A percentile compares a stretch with the other conserved stretches of the same genome.
These are phyloP conservation scores for Microsporum ferrugineum DNA, from an alignment of 2,329 filamentous ascomycete species.

Conservation along the genomic window DNA sequence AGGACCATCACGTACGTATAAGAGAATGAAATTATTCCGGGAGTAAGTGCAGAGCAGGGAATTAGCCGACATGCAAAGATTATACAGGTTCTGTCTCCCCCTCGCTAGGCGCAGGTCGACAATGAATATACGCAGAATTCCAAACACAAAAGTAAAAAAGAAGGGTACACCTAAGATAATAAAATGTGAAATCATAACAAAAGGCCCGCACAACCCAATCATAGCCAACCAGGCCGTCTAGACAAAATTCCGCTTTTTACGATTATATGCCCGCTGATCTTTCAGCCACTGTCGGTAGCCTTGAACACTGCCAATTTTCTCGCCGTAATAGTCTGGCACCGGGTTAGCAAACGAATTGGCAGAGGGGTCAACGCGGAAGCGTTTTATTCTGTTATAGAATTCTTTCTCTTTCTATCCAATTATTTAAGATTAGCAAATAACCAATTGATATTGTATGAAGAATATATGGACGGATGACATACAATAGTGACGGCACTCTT, in stretches of 20 bases:
- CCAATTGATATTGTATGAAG: neutral
- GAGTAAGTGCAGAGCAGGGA: neutral
- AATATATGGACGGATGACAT: slow-evolving; percentile 23
- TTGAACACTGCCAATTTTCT: slow-evolving; percentile 88
- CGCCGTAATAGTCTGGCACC: slow-evolving; percentile 93
- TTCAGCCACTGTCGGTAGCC: slow-evolving; percentile 94
- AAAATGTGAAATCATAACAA: neutral
- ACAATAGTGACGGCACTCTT: slow-evolving; percentile 61
- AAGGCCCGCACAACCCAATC: neutral
- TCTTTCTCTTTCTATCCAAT: slow-evolving; percentile 68
- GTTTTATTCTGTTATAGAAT: slow-evolving; percentile 86
- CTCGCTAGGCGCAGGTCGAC: neutral
- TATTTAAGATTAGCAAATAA: neutral
- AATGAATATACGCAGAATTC: neutral
- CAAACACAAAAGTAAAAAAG: neutral
- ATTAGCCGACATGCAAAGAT: neutral
- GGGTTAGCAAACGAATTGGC: slow-evolving; percentile 85
- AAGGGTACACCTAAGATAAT: neutral
- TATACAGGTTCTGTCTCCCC: neutral
- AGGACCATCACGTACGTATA: neutral
- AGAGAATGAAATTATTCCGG: neutral
- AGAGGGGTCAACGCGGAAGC: slow-evolving; percentile 80
- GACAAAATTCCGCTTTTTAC: slow-evolving; percentile 53
- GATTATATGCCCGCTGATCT: slow-evolving; percentile 93
- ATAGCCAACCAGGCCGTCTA: neutral